Evolutionary conservation across 805 yeast genomes (phyloP).

Genomic region (Grigorovia transvaalensis): DNA sequence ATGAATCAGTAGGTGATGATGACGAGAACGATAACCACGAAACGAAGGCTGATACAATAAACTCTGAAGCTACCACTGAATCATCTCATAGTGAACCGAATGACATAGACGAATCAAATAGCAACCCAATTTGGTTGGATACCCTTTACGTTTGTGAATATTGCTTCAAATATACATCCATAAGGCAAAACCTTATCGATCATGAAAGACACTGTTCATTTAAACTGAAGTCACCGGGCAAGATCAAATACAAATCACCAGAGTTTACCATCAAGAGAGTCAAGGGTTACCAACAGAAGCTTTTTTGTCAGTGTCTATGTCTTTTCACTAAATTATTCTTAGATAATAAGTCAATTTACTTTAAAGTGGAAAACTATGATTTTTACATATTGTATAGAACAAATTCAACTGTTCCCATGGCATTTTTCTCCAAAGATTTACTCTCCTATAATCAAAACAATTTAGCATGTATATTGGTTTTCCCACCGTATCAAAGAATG

Average conservation of each 20-base stretch:
- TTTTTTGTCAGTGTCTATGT: slow-evolving; percentile 75
- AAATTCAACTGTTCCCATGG: slow-evolving; percentile 50
- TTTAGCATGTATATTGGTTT: slow-evolving; percentile 79
- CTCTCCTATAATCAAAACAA: slow-evolving; percentile 70
- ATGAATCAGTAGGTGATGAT: slow-evolving; percentile 4
- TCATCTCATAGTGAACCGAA: too few species aligned
- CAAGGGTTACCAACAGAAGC: slow-evolving; percentile 49
- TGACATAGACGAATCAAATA: background rate
- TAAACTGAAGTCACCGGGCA: slow-evolving; percentile 48
- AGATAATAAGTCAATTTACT: slow-evolving; percentile 82
- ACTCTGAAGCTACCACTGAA: too few species aligned
- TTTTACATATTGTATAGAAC: slow-evolving; percentile 63
- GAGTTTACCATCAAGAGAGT: slow-evolving; percentile 51
- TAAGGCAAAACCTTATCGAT: slow-evolving; percentile 31
- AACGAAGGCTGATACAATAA: too few species aligned
- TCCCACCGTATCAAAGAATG: slow-evolving; percentile 83
- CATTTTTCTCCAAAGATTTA: slow-evolving; percentile 84
- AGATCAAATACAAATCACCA: slow-evolving; percentile 53
- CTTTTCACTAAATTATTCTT: slow-evolving; percentile 80
- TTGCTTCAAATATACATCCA: slow-evolving; percentile 74
- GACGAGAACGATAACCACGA: too few species aligned
- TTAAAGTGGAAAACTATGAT: slow-evolving; percentile 66
- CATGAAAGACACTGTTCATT: slow-evolving; percentile 44
- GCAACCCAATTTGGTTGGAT: slow-evolving; percentile 40
- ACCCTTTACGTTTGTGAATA: slow-evolving; percentile 61